phyloP scores from a whole-genome alignment of 306 rosid species.

The Fragaria vesca region DNA sequence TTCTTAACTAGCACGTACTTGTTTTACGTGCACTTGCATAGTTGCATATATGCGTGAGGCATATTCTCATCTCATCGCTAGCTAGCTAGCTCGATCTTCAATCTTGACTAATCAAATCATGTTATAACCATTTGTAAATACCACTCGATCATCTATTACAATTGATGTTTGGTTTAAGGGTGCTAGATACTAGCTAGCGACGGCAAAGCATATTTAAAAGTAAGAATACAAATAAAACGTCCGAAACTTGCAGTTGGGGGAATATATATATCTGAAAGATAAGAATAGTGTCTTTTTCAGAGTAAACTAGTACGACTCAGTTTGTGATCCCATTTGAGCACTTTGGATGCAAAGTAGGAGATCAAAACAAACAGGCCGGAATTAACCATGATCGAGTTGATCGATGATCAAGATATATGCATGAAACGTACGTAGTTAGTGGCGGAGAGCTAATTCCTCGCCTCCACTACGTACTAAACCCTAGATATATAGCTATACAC shows the following conservation, averaged over 20 bases:
- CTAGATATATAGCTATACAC: background rate
- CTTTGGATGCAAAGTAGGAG: background rate
- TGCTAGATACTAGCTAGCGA: background rate
- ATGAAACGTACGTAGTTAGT: background rate
- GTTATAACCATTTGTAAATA: background rate
- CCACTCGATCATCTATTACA: background rate
- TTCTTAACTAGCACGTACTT: background rate
- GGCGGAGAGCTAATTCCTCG: background rate
- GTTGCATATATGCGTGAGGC: background rate
- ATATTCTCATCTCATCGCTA: background rate
- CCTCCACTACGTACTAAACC: background rate
- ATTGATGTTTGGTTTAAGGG: background rate
- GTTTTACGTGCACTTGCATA: background rate
- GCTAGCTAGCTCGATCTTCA: background rate
- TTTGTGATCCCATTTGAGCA: slow-evolving; percentile 1
- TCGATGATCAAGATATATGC: background rate
- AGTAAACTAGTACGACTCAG: background rate
- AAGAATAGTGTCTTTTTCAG: slow-evolving; percentile 37
- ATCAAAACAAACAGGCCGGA: background rate
- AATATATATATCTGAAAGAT: slow-evolving; percentile 30
- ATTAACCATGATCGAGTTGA: too few species aligned
- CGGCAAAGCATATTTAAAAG: background rate
- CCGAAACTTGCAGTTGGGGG: background rate
- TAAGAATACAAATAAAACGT: background rate
- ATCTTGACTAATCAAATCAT: background rate